Evolutionary conservation across 208 protist species (phyloP).

Genomic region (Trypanosoma caninum): DNA sequence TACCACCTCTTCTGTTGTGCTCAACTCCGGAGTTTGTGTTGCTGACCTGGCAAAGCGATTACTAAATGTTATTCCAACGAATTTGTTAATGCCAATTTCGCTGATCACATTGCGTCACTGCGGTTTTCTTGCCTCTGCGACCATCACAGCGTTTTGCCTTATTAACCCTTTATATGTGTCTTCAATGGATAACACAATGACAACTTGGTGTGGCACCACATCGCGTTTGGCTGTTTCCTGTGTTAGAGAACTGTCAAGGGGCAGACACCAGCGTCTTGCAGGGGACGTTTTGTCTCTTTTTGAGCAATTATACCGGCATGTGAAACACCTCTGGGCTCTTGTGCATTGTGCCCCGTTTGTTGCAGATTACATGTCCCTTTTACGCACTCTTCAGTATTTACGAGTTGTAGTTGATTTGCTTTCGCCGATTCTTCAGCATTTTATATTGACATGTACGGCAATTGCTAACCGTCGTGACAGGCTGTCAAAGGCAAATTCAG

Average conservation of each 20-base stretch:
- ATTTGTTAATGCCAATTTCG: constrained; percentile 37
- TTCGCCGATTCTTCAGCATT: constrained; percentile 80
- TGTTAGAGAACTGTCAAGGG: constrained; percentile 56
- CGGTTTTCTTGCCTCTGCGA: constrained; percentile 47
- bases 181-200: constrained; percentile 34
- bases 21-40: constrained; percentile 29
- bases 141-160: constrained; percentile 56
- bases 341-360: constrained; percentile 70
- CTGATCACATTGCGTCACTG: constrained; percentile 59
- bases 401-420: constrained; percentile 78
- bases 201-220: constrained; percentile 54
- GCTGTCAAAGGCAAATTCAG: constrained; percentile 70
- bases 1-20: constrained; percentile 39
- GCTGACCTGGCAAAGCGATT: constrained; percentile 35
- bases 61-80: constrained; percentile 44
- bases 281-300: constrained; percentile 76
- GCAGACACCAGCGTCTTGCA: constrained; percentile 72
- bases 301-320: constrained; percentile 65
- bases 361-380: constrained; percentile 60
- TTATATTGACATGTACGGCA: constrained; percentile 66
- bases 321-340: constrained; percentile 76
- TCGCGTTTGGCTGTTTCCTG: constrained; percentile 54
- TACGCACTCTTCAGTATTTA: constrained; percentile 49
- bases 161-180: constrained; percentile 60
- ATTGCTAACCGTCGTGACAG: constrained; percentile 54